Conservation (phyloP, 169 alveolate species). For the Prorocentrum cordatum region DNA sequence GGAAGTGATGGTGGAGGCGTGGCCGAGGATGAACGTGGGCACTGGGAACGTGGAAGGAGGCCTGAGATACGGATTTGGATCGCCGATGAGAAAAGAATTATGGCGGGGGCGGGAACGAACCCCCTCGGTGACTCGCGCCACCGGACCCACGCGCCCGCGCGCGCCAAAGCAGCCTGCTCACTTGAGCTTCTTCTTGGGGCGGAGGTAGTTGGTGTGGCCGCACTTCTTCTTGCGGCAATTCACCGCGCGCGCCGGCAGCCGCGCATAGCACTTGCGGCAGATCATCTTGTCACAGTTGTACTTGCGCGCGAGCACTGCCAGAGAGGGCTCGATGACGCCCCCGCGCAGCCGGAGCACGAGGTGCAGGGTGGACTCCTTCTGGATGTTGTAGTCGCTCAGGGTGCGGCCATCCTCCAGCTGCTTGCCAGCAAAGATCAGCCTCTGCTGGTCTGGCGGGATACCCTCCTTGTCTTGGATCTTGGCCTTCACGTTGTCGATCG, state of each 20-base stretch:
- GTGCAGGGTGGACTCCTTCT: slow-evolving; percentile 82
- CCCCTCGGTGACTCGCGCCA: too few species aligned
- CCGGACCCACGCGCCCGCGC: too few species aligned
- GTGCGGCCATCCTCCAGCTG: slow-evolving; percentile 98
- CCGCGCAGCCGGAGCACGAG: slow-evolving; percentile 43
- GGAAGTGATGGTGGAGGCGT: too few species aligned
- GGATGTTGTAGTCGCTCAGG: slow-evolving; percentile 95
- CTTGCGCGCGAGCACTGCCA: slow-evolving; percentile 97
- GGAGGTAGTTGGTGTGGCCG: slow-evolving; percentile 97
- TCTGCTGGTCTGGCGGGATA: slow-evolving; percentile 98
- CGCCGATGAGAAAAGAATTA: too few species aligned
- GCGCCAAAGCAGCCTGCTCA: too few species aligned
- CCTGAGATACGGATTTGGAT: too few species aligned
- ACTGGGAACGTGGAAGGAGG: too few species aligned
- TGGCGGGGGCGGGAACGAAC: too few species aligned
- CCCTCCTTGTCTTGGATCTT: slow-evolving; percentile 75
- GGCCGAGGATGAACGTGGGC: too few species aligned
- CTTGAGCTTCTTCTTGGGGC: slow-evolving; percentile 98
- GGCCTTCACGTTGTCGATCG: slow-evolving; percentile 85
- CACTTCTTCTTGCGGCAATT: slow-evolving; percentile 99
- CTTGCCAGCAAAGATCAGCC: slow-evolving; percentile 98
- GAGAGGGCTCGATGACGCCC: too few species aligned
- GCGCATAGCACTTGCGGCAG: slow-evolving; percentile 98
- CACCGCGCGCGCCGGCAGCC: slow-evolving; percentile 98
- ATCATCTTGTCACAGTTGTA: slow-evolving; percentile 97